Conservation (phyloP, 2,329 filamentous ascomycete genomes). For the Aspergillus sp. region DNA sequence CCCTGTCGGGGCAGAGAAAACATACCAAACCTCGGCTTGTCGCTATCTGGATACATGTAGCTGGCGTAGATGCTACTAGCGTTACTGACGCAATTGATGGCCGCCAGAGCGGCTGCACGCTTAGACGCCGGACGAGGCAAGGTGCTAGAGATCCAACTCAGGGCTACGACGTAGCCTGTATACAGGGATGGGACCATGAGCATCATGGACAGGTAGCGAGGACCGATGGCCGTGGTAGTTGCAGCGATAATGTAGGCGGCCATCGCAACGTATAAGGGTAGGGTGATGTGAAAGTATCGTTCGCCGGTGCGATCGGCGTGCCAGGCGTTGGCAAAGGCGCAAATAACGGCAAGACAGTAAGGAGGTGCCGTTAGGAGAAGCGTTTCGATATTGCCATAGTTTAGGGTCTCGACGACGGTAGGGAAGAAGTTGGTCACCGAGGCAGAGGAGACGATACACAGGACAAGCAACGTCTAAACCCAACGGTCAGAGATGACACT, state of each 20-base stretch:
- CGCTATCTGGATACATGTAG: constrained; percentile 63
- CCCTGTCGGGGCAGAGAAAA: constrained; percentile 19
- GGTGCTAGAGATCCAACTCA: constrained; percentile 75
- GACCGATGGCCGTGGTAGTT: constrained; percentile 58
- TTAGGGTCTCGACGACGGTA: constrained; percentile 67
- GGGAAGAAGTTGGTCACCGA: constrained; percentile 69
- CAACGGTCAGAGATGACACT: background rate
- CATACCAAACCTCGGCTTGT: constrained; percentile 40
- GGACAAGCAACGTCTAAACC: constrained; percentile 53
- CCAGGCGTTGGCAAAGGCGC: constrained; percentile 64
- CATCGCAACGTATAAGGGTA: constrained; percentile 63
- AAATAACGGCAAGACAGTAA: constrained; percentile 61
- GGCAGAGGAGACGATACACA: constrained; percentile 58
- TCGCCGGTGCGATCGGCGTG: constrained; percentile 71
- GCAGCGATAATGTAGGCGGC: constrained; percentile 68
- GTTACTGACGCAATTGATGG: constrained; percentile 74
- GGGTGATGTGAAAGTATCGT: constrained; percentile 65
- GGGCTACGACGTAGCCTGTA: constrained; percentile 64
- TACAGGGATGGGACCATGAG: constrained; percentile 67
- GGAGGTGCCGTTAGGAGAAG: constrained; percentile 66
- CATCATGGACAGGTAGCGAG: constrained; percentile 71
- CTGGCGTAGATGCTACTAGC: constrained; percentile 67
- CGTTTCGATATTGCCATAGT: constrained; percentile 60
- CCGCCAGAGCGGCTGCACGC: constrained; percentile 68
- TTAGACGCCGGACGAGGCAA: constrained; percentile 75